Evolutionary conservation across 2,329 filamentous ascomycete species (phyloP).

Genomic region (Boeremia exigua): DNA sequence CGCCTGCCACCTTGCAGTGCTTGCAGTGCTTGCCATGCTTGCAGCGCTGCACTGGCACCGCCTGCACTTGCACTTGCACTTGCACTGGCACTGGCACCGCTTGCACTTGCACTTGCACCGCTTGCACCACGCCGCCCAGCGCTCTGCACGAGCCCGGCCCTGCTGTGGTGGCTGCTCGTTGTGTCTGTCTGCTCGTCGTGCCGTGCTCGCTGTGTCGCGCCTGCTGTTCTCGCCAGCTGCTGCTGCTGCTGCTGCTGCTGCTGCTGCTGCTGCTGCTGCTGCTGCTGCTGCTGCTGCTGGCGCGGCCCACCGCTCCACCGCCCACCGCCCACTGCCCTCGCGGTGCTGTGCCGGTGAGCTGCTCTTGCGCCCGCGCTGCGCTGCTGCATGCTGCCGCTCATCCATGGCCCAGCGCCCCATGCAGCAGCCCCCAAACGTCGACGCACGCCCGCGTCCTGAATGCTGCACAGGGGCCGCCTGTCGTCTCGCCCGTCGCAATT

Average conservation of each 20-base stretch:
- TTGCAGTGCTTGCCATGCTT: background rate
- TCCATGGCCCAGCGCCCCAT: constrained; percentile 2
- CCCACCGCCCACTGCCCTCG: background rate
- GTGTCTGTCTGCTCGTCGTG: background rate
- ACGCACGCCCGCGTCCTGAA: constrained; percentile 31
- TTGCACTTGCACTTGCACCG: too few relatives aligned
- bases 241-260: too few relatives aligned
- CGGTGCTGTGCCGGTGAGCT: constrained; percentile 17
- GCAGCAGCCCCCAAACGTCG: background rate
- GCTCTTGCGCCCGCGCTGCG: background rate
- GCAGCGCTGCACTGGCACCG: background rate
- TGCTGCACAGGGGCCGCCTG: constrained; percentile 28
- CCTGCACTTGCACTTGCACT: too few relatives aligned
- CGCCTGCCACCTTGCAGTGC: constrained; percentile 16
- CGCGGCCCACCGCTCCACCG: background rate
- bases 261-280: too few relatives aligned
- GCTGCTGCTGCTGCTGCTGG: too few relatives aligned
- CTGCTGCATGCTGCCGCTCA: constrained; percentile 6
- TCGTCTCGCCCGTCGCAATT: constrained; percentile 26
- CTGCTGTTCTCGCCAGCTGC: background rate
- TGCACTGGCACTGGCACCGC: too few relatives aligned
- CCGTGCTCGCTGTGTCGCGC: background rate
- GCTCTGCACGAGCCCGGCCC: background rate
- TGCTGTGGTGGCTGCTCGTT: background rate
- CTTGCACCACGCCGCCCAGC: too few relatives aligned